These are phyloP conservation scores for Trifolium subterraneum DNA, from an alignment of 306 rosid genomes.

Conservation along the genomic window DNA sequence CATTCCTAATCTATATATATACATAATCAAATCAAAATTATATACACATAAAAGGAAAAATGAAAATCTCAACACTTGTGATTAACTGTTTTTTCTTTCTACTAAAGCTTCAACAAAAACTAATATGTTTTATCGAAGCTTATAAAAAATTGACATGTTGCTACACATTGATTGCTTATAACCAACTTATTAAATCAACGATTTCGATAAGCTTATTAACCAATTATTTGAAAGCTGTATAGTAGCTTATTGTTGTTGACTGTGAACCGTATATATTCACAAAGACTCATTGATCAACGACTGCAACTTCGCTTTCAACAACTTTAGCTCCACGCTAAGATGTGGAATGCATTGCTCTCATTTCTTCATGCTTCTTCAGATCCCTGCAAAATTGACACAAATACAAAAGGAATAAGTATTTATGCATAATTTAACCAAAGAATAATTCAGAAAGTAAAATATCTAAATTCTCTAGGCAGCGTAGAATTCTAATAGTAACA, in stretches of 20 bases:
- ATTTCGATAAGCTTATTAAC: background rate
- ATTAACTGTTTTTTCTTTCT: background rate
- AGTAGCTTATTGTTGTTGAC: background rate
- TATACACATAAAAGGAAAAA: background rate
- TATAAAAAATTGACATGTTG: background rate
- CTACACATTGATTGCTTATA: background rate
- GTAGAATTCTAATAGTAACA: constrained; percentile 12
- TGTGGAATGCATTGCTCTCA: constrained; percentile 27
- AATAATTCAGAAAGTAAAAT: background rate
- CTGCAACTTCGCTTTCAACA: constrained; percentile 2
- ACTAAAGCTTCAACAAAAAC: constrained; percentile 8
- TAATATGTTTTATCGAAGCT: background rate
- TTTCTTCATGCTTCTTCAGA: constrained; percentile 43
- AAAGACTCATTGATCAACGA: background rate
- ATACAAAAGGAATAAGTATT: constrained; percentile 24
- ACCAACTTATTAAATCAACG: background rate
- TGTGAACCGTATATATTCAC: background rate
- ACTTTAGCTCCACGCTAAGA: constrained; percentile 28
- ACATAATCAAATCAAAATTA: background rate
- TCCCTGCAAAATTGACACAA: constrained; percentile 46
- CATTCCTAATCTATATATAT: background rate
- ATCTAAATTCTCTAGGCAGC: background rate
- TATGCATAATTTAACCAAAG: background rate
- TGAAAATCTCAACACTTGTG: background rate
- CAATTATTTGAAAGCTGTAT: background rate